Evolutionary conservation across 371 early-diverging fungal species (phyloP), one percentile per base, ranked within the genome.

Genomic region (Quaeritorhiza haematococci): DNA sequence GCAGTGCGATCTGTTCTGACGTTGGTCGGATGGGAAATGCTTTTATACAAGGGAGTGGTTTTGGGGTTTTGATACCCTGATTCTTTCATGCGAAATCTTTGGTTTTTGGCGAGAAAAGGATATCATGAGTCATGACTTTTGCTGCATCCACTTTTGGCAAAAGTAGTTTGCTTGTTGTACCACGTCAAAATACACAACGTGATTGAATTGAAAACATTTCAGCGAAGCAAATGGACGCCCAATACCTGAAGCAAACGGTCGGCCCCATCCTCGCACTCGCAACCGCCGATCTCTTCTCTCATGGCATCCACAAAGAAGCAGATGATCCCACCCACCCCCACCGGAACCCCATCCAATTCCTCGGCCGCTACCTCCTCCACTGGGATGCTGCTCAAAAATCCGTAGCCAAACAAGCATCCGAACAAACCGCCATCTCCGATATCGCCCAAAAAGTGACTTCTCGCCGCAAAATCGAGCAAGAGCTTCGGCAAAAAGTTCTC

Each of bases 221-320:
- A n/a, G n/a, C n/a, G n/a, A n/a, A n/a, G n/a, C n/a, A n/a, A n/a
- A 71, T 71, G 71, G 71, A 71, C 61, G 53, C 71, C 4, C 59
- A 71, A 58, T 71, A 71, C 56, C 50, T 71, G 19, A 67, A 67
- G 46, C 65, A 64, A 17, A 56, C 67, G 3, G 62, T 71, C 53
- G 71, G 71, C 17, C 66, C 71, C 17, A 33, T 58, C 35, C 65
- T 71, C 33, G 35, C 38, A 23, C 47, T 55, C 3, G 71, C 65
- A 3, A 35, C 67, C 1, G 23, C 64, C 23, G 42, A 62, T 30
- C 66, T 71, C 43, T 27, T 58, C 26, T 41, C 55, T n/a, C 55
- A 66, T 54, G 61, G 61, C 19, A 46, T 55, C 48, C 35, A 55
- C 32, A 56, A 21, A 48, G 59, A n/a, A 26, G 48, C 3, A 4